Conservation (phyloP, 1,139 yeast species). For the Scheffersomyces segobiensis region DNA sequence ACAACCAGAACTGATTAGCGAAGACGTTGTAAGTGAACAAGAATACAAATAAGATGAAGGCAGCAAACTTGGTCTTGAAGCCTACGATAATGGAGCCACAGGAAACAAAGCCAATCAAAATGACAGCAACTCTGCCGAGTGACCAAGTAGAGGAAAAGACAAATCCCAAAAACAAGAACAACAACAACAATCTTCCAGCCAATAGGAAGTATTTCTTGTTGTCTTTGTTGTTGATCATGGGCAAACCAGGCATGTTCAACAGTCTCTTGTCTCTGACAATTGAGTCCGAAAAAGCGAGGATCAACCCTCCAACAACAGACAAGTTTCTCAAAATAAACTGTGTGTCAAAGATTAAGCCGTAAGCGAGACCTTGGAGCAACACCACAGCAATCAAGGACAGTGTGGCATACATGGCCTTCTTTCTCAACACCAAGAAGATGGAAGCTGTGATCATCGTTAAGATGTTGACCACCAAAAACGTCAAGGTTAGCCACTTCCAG, state of each 20-base stretch:
- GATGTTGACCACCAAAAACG: constrained; percentile 66
- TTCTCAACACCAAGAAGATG: constrained; percentile 68
- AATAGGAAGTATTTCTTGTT: constrained; percentile 84
- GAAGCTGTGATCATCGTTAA: constrained; percentile 75
- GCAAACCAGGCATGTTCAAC: constrained; percentile 83
- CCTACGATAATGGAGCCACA: constrained; percentile 88
- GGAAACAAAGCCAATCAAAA: constrained; percentile 67
- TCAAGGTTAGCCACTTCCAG: constrained; percentile 75
- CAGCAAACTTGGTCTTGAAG: constrained; percentile 89
- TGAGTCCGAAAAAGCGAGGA: constrained; percentile 89
- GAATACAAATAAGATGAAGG: constrained; percentile 72
- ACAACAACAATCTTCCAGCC: constrained; percentile 84
- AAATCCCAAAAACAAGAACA: constrained; percentile 84
- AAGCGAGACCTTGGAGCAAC: constrained; percentile 80
- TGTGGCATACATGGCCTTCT: constrained; percentile 71
- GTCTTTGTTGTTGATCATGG: constrained; percentile 80
- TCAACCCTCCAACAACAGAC: constrained; percentile 89
- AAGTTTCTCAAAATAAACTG: constrained; percentile 83
- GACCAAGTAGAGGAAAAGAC: constrained; percentile 80
- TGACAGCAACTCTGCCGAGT: constrained; percentile 61
- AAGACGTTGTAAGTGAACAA: constrained; percentile 75
- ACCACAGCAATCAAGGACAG: constrained; percentile 72
- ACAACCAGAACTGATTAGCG: constrained; percentile 89
- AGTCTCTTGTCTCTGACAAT: constrained; percentile 75
- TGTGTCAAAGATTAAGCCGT: constrained; percentile 83